phyloP scores from a whole-genome alignment of 2,329 filamentous ascomycete genomes.

The Paraconiothyrium brasiliense region DNA sequence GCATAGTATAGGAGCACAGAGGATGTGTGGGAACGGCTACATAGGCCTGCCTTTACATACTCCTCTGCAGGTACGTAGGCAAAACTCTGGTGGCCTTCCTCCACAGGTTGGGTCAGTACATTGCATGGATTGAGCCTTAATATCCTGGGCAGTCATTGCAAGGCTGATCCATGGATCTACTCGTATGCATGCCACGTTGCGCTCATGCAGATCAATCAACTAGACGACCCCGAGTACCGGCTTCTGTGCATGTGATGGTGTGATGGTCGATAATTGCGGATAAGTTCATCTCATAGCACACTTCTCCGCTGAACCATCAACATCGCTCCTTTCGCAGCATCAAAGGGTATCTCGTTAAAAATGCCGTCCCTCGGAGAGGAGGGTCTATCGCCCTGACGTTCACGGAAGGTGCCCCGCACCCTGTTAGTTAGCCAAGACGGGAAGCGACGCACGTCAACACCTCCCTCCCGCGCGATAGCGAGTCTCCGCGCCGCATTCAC shows the following conservation, averaged over 20 bases:
- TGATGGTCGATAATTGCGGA: not conserved
- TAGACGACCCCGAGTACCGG: not conserved
- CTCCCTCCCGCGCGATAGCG: not conserved
- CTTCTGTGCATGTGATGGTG: not conserved
- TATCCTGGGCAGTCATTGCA: too few species aligned
- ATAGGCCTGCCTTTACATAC: too few species aligned
- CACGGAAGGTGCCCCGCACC: constrained; percentile 1
- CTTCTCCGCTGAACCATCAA: not conserved
- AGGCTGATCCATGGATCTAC: too few species aligned
- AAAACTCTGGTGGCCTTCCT: too few species aligned
- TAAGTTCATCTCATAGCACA: not conserved
- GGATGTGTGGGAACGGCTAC: too few species aligned
- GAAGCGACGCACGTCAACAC: not conserved
- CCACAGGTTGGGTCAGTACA: too few species aligned
- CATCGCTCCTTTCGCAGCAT: not conserved
- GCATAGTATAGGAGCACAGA: too few species aligned
- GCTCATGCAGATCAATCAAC: too few species aligned
- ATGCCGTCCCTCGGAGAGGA: not conserved
- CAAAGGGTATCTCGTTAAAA: not conserved
- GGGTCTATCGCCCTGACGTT: not conserved
- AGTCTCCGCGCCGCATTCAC: not conserved
- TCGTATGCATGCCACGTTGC: too few species aligned
- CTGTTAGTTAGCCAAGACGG: constrained; percentile 1
- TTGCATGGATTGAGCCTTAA: too few species aligned
- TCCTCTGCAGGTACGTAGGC: too few species aligned